Evolutionary conservation across 2,329 filamentous ascomycete genomes (phyloP).

Genomic region (Whalleya microplaca): DNA sequence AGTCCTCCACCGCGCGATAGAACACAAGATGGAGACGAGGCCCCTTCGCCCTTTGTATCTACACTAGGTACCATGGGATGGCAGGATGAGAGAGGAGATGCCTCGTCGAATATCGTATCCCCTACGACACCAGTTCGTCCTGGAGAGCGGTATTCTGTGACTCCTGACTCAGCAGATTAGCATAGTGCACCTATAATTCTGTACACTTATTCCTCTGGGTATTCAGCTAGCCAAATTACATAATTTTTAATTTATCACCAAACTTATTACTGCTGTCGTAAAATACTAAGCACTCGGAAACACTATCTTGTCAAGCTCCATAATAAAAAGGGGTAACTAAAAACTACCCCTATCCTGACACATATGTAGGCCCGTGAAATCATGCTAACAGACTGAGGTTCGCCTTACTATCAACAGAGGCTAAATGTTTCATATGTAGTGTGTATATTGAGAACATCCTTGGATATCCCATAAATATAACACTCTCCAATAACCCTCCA

Average conservation of each 20-base stretch:
- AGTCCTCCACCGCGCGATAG: slow-evolving; percentile 11
- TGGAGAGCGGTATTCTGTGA: neutral
- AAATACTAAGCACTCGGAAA: too few species aligned
- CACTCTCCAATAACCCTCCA: neutral
- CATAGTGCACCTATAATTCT: too few species aligned
- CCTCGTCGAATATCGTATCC: slow-evolving; percentile 31
- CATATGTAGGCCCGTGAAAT: too few species aligned
- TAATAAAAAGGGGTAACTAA: too few species aligned
- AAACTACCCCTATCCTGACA: too few species aligned
- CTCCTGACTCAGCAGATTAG: neutral
- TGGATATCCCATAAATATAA: neutral
- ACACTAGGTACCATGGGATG: slow-evolving; percentile 30
- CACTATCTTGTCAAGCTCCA: too few species aligned
- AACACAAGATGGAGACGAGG: slow-evolving; percentile 20
- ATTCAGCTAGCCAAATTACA: too few species aligned
- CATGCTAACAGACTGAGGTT: neutral
- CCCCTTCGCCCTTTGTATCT: slow-evolving; percentile 32
- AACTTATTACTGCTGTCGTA: too few species aligned
- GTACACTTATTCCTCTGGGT: too few species aligned
- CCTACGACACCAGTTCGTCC: slow-evolving; percentile 27
- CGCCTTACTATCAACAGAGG: neutral
- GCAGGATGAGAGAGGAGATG: slow-evolving; percentile 25
- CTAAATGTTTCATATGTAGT: neutral
- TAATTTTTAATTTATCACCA: too few species aligned
- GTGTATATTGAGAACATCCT: neutral